A percentile compares a stretch with the other conserved stretches of the same genome.
Evolutionary conservation across 306 rosid species (phyloP).

Genomic region (Vigna angularis): DNA sequence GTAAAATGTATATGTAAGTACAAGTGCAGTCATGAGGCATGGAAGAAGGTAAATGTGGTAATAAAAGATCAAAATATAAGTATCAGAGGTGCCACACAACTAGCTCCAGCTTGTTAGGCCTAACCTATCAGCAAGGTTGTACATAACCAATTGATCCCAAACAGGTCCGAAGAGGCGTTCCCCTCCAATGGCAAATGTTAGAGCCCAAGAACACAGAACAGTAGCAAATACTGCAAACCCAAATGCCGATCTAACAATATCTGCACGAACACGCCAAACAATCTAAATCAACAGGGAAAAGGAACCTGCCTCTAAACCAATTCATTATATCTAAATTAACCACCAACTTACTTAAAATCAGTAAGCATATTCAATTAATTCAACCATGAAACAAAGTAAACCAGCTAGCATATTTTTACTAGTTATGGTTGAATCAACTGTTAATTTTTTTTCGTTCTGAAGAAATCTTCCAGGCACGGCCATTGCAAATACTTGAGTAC

Average conservation of each 20-base stretch:
- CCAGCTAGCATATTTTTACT: neutral
- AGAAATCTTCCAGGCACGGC: neutral
- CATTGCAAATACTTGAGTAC: neutral
- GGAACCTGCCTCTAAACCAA: conserved; percentile 21
- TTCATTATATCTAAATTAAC: neutral
- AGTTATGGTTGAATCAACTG: neutral
- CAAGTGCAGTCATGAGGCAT: conserved; percentile 1
- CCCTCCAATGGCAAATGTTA: conserved; percentile 87
- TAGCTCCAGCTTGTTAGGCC: conserved; percentile 89
- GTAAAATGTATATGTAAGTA: conserved; percentile 11
- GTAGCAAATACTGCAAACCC: conserved; percentile 69
- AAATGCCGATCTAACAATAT: conserved; percentile 75
- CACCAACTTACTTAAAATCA: conserved; percentile 21
- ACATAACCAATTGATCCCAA: conserved; percentile 88
- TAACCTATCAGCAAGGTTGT: conserved; percentile 87
- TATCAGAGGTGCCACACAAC: conserved; percentile 32
- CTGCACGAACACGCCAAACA: conserved; percentile 49
- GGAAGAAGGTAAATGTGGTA: conserved; percentile 23
- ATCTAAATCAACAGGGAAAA: conserved; percentile 17
- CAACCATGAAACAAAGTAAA: neutral
- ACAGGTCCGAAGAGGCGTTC: conserved; percentile 79
- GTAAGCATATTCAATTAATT: neutral
- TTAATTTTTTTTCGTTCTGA: neutral
- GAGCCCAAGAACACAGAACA: conserved; percentile 82
- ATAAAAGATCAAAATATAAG: conserved; percentile 15